Evolutionary conservation across 768 basidiomycete genomes (phyloP), one percentile per base, ranked within the genome.

Genomic region (Chalciporus pseudorubinellus): DNA sequence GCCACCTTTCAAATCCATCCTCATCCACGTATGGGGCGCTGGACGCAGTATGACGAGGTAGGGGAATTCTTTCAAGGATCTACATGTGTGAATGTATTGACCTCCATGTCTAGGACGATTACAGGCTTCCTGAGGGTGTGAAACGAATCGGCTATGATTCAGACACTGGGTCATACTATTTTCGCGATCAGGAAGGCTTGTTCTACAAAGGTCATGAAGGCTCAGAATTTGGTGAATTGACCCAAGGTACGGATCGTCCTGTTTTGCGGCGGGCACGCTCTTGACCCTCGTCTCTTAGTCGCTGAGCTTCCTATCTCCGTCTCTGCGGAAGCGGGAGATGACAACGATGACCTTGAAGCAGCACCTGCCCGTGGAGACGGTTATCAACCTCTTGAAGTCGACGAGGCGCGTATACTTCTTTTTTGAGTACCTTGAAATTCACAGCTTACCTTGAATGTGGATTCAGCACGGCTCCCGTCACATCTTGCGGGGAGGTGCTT

Each of bases 101-200:
- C 46, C 16, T 40, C 57, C 22, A 12, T 38, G 28, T 52, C 12
- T 51, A 80, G 79, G 79, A 81, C 51, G 70, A 72, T n/a, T 77
- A 78, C 59, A 73, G 79, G 55, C 74, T 81, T 46, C 79, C 79
- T 1, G 74, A 74, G 46, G 79, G 79, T 38, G 68, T 79, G 64
- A 72, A 81, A 54, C 81, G 89, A 29, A 79, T 87, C 50, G 89
- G 87, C 11, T 91, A 90, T 62, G 89, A 92, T 68, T 72, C 83
- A 4, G 89, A 91, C 70, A 75, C 77, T 2, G 77, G 80, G 44
- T 72, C 77, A 43, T 89, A 90, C 71, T 76, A 77, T 62, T 91
- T 84, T 70, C 76, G 76, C 21, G 81, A 82, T 65, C 50, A 50
- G 3, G 76, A 75, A 42, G 86, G 87, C 10, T 69, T 64, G 8